Evolutionary conservation across 495 filamentous ascomycete genomes (phyloP), one percentile per base, ranked within the genome.

Genomic region (Lasiosphaeria ovina): DNA sequence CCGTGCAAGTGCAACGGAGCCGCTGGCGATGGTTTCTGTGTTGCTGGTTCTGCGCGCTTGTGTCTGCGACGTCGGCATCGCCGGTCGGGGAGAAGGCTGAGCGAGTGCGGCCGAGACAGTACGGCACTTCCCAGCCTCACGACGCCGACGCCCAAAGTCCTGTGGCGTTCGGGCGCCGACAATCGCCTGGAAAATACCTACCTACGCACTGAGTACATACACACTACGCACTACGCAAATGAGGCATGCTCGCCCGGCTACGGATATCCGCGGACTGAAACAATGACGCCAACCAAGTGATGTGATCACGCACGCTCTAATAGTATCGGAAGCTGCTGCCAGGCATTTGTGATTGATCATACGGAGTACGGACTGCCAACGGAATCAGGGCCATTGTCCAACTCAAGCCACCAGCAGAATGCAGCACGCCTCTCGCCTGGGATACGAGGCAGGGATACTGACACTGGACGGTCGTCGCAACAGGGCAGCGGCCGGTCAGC

Each of bases 401-500:
- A 24, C 24, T 24, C 24, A 24, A 24, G 24, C 24, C 24, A 24
- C 24, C 24, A 24, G 24, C 24, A 24, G 24, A 24, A 24, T 24
- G 24, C 24, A 24, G 24, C 24, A 24, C 24, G 2, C 24, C 44
- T 14, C 44, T 14, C 11, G 16, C 44, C 44, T 47, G 12, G 44
- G 44, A 63, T 63, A 63, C 62, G 62, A 63, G 56, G 49, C 32
- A 51, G 49, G 49, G 32, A 8, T 51, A 32, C 17, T 31, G 24
- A 17, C 17, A 9, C 49, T 35, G 55, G 10, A 50, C 11, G 44
- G 35, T 44, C 24, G 17, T 45, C 58, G 45, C 56, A 58, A 54
- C 54, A 51, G 63, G 61, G 56, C 16, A 55, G 52, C 50, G 52
- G 53, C 53, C 36, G 51, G 34, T 54, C 63, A 58, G 58, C 66